Base-by-base conservation (phyloP, 352 stramenopile species). In the Phytophthora idaei region DNA sequence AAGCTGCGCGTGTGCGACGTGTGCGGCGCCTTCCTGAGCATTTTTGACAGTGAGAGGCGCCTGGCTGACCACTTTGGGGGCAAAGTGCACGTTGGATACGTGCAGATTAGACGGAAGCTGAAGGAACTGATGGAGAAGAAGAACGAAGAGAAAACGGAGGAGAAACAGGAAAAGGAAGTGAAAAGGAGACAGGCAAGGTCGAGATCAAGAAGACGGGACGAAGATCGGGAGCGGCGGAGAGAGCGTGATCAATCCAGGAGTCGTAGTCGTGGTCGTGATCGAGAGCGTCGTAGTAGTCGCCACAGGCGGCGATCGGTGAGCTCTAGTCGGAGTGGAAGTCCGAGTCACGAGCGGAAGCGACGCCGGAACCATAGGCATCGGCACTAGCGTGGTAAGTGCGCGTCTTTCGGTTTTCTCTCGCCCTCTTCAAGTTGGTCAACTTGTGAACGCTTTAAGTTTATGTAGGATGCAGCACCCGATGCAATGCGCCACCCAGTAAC, bases 1-100 rank as follows among this genome's bases (percentile, higher is more conserved):
- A 95, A 94, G 63, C 67, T 97, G 10, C 87, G 89, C 17, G 90
- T 98, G 50, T 98, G 92, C 57, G 90, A 97, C 70, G 87, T 98
- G 34, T 98, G 92, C 60, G 92, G 92, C 5, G 90, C 92, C 4
- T 96, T 97, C 65, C 70, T 98, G 27, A 97, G 89, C 60, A 98
- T 97, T 60, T 97, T 94, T 53, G 92, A 98, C 76, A 97, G 87
- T 48, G 92, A 98, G 54, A 83, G 83, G 3, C 85, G 92, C 14
- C 73, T 98, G 10, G 87, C 89, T 1, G 91, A 98, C 47, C 92
- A 98, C 57, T 98, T 94, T 81, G 88, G 87, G 17, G 92, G 92
- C 21, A 98, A 98, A 69, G 69, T 97, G 28, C 92, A 98, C 42
- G 68, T 98, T 5, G 92, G 92, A 0, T 98, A 95, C 64, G 72